These are phyloP conservation scores for Carex littledalei DNA, from an alignment of 176 grass and related monocot species.

Conservation along the genomic window DNA sequence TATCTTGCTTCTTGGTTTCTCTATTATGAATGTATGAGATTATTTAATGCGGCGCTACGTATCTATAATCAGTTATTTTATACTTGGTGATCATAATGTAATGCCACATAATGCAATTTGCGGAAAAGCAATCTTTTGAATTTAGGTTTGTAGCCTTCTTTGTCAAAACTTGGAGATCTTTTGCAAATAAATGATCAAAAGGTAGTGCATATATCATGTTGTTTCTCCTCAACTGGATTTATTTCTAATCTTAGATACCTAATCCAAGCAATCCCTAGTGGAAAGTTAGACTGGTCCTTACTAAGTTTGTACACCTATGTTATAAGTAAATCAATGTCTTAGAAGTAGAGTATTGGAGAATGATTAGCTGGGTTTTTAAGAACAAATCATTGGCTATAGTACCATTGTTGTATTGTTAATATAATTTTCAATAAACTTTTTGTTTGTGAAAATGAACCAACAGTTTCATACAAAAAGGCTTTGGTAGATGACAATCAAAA, in stretches of 20 bases:
- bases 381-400: not conserved
- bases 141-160: not conserved
- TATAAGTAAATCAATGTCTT: not conserved
- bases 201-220: conserved; percentile 1
- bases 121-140: not conserved
- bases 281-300: conserved; percentile 2
- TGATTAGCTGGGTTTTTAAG: not conserved
- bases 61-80: not conserved
- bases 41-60: not conserved
- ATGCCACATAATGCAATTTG: not conserved
- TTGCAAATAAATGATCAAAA: not conserved
- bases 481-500: not conserved
- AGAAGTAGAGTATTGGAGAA: not conserved
- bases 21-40: not conserved
- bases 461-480: not conserved
- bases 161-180: conserved; percentile 8
- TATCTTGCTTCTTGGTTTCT: too few relatives aligned
- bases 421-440: not conserved
- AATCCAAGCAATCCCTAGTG: conserved; percentile 18
- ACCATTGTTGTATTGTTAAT: not conserved
- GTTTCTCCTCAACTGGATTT: not conserved
- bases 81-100: not conserved
- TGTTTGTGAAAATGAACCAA: not conserved
- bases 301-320: conserved; percentile 1
- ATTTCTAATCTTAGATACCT: conserved; percentile 15